Percentiles rank a stretch among this genome's conserved stretches.
These are phyloP conservation scores for Puccinia hordei DNA, from an alignment of 1,284 basidiomycete genomes.

Conservation along the genomic window DNA sequence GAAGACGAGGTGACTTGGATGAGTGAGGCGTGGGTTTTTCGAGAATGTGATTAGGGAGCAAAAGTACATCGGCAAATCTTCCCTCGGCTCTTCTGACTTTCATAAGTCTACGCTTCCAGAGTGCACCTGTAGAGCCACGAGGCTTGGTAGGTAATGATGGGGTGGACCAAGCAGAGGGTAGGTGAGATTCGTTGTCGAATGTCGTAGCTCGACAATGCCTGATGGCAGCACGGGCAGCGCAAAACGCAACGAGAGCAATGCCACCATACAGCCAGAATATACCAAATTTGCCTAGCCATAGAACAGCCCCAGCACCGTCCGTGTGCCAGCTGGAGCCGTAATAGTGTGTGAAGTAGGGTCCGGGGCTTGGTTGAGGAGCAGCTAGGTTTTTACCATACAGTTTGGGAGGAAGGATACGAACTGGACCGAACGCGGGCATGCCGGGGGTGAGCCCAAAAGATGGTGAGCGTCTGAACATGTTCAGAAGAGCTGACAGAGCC, in stretches of 20 bases:
- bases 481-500: constrained; percentile 59
- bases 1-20: not conserved
- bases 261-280: constrained; percentile 38
- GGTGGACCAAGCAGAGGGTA: not conserved
- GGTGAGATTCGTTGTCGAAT: not conserved
- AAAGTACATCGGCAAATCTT: not conserved
- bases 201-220: not conserved
- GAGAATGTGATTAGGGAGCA: constrained; percentile 4
- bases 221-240: not conserved
- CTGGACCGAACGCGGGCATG: constrained; percentile 52
- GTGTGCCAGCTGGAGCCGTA: constrained; percentile 89
- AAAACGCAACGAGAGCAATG: not conserved
- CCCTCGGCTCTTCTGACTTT: constrained; percentile 4
- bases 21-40: not conserved
- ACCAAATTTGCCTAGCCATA: constrained; percentile 52
- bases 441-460: constrained; percentile 76
- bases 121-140: not conserved
- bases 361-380: constrained; percentile 69
- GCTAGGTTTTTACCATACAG: constrained; percentile 97
- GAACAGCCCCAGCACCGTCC: constrained; percentile 59
- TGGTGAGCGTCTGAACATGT: constrained; percentile 61
- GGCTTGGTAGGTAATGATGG: not conserved
- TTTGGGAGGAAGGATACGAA: constrained; percentile 87
- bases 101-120: constrained; percentile 10
- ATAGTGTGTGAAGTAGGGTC: constrained; percentile 74